These are phyloP conservation scores for Pseudozyma flocculosa DNA, from an alignment of 1,284 basidiomycete species.

Conservation along the genomic window DNA sequence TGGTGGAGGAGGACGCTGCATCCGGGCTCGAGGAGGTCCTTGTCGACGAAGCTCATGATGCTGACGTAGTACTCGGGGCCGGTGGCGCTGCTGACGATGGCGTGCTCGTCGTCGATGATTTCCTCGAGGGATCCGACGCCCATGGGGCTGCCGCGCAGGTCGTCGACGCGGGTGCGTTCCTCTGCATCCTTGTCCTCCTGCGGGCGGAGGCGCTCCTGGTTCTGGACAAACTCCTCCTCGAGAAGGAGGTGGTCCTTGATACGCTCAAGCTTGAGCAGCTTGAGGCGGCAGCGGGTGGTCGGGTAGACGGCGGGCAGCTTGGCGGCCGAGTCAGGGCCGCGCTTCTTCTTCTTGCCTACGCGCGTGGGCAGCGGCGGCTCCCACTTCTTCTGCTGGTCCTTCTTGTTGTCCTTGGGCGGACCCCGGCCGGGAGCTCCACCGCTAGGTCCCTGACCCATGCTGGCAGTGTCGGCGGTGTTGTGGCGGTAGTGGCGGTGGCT, in stretches of 20 bases:
- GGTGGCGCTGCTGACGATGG: conserved; percentile 90
- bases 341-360: conserved; percentile 89
- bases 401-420: conserved; percentile 57
- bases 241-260: conserved; percentile 97
- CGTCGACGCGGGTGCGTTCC: conserved; percentile 90
- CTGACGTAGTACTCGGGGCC: conserved; percentile 98
- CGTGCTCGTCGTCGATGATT: conserved; percentile 99
- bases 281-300: conserved; percentile 91
- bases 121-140: conserved; percentile 96
- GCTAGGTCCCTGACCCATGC: conserved; percentile 50
- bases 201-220: conserved; percentile 70
- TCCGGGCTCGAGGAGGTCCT: conserved; percentile 93
- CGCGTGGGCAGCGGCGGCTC: conserved; percentile 96
- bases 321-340: conserved; percentile 84
- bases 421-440: conserved; percentile 48
- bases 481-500: too few species aligned
- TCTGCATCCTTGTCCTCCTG: conserved; percentile 94
- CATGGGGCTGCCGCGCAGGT: conserved; percentile 93
- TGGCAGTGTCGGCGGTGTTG: too few species aligned
- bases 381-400: conserved; percentile 82
- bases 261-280: conserved; percentile 91
- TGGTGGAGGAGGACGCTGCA: conserved; percentile 94
- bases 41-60: conserved; percentile 99
- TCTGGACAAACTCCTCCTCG: conserved; percentile 96
- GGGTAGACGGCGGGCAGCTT: conserved; percentile 93